Evolutionary conservation across 495 filamentous ascomycete species (phyloP).

Genomic region (Trichoderma reesei): DNA sequence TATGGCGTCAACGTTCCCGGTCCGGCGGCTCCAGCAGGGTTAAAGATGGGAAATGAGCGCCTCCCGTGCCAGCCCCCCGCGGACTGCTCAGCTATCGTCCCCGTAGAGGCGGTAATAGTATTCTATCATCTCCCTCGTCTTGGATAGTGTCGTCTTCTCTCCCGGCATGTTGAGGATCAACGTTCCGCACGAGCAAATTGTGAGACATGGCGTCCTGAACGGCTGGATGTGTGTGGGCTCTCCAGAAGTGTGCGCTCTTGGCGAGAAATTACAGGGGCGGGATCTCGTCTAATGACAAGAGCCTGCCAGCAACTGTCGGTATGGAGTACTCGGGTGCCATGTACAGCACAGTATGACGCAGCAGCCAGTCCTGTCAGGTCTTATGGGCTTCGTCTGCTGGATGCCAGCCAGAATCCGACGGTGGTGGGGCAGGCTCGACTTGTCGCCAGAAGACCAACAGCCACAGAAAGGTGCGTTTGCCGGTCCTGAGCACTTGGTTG

Average conservation of each 20-base stretch:
- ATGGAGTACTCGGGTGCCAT: background rate
- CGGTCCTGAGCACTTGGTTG: background rate
- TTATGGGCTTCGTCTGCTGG: background rate
- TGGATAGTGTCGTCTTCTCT: too few relatives aligned
- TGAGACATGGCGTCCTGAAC: slow-evolving; percentile 1
- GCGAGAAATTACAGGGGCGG: background rate
- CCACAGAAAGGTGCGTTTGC: background rate
- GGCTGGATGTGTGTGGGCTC: background rate
- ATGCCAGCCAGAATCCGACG: slow-evolving; percentile 5
- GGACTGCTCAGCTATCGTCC: too few relatives aligned
- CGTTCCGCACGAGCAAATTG: background rate
- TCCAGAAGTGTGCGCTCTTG: background rate
- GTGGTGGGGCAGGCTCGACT: background rate
- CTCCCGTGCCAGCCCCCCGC: background rate
- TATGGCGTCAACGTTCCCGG: slow-evolving; percentile 7
- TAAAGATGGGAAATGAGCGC: background rate
- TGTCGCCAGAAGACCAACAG: background rate
- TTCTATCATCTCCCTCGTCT: too few relatives aligned
- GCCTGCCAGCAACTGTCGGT: background rate
- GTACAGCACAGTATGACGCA: background rate
- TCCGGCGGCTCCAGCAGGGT: slow-evolving; percentile 8
- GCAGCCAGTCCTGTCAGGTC: background rate
- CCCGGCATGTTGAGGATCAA: background rate
- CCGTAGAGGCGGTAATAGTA: too few relatives aligned
- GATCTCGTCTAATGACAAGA: background rate